Evolutionary conservation across 2,329 filamentous ascomycete genomes (phyloP).

Genomic region (Colletotrichum navitas): DNA sequence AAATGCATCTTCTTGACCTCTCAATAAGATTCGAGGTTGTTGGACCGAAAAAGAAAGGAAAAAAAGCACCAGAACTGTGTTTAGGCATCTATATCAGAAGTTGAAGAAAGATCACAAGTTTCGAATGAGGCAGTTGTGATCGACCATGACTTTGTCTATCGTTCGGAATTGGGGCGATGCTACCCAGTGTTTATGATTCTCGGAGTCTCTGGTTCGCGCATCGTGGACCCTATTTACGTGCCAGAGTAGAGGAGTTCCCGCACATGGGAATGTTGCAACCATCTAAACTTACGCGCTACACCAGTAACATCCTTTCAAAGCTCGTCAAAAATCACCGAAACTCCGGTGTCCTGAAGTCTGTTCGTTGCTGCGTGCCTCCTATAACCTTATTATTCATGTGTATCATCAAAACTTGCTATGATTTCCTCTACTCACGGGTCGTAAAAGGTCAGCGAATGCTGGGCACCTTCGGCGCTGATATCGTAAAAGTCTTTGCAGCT

Average conservation of each 20-base stretch:
- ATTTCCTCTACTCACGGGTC: constrained; percentile 25
- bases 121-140: neutral
- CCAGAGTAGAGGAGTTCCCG: neutral
- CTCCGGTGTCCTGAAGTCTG: too few relatives aligned
- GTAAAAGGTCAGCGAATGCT: constrained; percentile 44
- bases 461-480: constrained; percentile 66
- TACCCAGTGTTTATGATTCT: too few relatives aligned
- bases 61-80: neutral
- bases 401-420: neutral
- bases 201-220: neutral
- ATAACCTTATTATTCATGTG: constrained; percentile 15
- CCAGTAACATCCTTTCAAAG: neutral
- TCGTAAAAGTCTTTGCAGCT: constrained; percentile 70
- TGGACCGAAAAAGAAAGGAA: too few relatives aligned
- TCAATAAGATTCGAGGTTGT: neutral
- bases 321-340: neutral
- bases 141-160: neutral
- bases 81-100: neutral
- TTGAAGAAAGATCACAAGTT: neutral
- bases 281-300: neutral
- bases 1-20: neutral
- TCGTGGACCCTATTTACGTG: neutral
- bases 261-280: too few relatives aligned
- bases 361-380: neutral
- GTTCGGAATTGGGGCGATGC: neutral